Percentiles rank a stretch among this genome's conserved stretches.
Evolutionary conservation across 2,329 filamentous ascomycete species (phyloP).

Genomic region (Talaromyces albobiverticillius): DNA sequence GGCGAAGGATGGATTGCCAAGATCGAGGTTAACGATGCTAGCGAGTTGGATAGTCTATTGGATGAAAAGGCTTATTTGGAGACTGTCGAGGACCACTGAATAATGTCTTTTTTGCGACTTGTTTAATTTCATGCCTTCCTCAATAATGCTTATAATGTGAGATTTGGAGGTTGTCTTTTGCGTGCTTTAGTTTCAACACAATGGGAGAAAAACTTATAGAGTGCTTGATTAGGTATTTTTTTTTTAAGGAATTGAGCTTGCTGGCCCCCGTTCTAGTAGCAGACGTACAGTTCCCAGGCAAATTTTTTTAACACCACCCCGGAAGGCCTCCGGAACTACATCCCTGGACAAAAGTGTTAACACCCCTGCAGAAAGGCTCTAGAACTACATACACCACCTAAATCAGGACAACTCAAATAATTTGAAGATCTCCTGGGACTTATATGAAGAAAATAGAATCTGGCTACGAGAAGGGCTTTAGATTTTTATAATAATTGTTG

Average conservation of each 20-base stretch:
- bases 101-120: neutral
- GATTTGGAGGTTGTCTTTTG: neutral
- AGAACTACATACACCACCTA: too few relatives aligned
- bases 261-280: neutral
- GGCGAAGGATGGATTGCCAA: constrained; percentile 90
- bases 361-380: too few relatives aligned
- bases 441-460: too few relatives aligned
- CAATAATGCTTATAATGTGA: neutral
- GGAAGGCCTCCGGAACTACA: too few relatives aligned
- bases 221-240: neutral
- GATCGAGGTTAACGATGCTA: constrained; percentile 69
- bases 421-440: too few relatives aligned
- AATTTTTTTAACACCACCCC: too few relatives aligned
- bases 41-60: constrained; percentile 75
- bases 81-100: constrained; percentile 58
- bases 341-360: too few relatives aligned
- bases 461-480: too few relatives aligned
- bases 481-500: too few relatives aligned
- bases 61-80: constrained; percentile 71
- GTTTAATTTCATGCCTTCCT: neutral
- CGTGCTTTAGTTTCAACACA: neutral
- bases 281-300: neutral
- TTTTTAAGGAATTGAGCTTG: too few relatives aligned
- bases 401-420: too few relatives aligned
- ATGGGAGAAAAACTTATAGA: neutral